Percentiles rank a stretch among this genome's conserved stretches.
Evolutionary conservation across 805 yeast genomes (phyloP).

Genomic region (Candida oleophila): DNA sequence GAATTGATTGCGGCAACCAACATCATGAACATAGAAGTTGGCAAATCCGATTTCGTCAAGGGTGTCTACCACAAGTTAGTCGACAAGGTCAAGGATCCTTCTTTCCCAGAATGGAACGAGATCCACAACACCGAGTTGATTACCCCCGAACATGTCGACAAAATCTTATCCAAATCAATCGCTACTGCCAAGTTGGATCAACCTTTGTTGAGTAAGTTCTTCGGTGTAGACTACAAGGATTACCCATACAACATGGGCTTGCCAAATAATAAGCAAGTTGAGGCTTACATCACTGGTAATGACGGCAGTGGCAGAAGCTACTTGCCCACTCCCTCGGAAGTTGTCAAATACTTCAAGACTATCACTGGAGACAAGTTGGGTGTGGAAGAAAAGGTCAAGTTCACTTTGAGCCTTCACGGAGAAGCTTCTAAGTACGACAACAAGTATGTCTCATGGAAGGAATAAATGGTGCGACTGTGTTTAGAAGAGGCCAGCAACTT

Average conservation of each 20-base stretch:
- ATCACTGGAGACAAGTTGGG: conserved; percentile 57
- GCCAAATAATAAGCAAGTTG: conserved; percentile 69
- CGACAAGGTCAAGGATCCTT: conserved; percentile 57
- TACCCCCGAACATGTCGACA: conserved; percentile 17
- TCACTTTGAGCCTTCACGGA: conserved; percentile 59
- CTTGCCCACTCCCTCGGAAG: conserved; percentile 68
- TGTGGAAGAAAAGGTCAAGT: conserved; percentile 56
- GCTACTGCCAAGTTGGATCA: conserved; percentile 24
- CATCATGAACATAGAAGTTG: conserved; percentile 55
- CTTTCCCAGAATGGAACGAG: conserved; percentile 24
- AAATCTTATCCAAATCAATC: conserved; percentile 18
- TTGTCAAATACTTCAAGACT: conserved; percentile 57
- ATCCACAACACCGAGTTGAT: conserved; percentile 13
- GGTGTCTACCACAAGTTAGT: conserved; percentile 66
- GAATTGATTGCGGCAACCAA: conserved; percentile 79
- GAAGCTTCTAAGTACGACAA: conserved; percentile 38
- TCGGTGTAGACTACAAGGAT: conserved; percentile 36
- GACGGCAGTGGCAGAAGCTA: conserved; percentile 64
- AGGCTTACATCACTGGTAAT: conserved; percentile 65
- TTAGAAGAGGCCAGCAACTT: not conserved
- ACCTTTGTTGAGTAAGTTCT: conserved; percentile 39
- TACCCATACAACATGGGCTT: conserved; percentile 75
- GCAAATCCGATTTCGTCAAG: conserved; percentile 58
- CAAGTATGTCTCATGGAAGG: conserved; percentile 42
- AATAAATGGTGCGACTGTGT: conserved; percentile 15